Conservation (phyloP, 768 basidiomycete species). For the Suillus weaverae region DNA sequence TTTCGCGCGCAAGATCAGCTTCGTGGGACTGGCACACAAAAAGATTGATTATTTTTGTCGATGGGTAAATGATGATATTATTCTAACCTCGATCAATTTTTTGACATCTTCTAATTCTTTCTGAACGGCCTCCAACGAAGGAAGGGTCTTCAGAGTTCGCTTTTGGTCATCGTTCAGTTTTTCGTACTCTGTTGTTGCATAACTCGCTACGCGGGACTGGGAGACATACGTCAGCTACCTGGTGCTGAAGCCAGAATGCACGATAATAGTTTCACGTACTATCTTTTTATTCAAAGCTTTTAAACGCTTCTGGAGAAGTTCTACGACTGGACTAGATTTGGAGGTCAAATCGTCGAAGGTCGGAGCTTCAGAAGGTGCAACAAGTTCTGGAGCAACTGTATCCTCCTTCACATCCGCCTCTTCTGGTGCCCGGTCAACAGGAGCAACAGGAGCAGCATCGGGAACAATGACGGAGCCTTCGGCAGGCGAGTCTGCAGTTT, state of each 20-base stretch:
- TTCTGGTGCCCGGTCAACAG: slow-evolving; percentile 52
- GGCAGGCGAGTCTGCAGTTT: slow-evolving; percentile 47
- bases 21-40: slow-evolving; percentile 53
- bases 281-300: slow-evolving; percentile 83
- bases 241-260: neutral
- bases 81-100: slow-evolving; percentile 76
- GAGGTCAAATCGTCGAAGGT: slow-evolving; percentile 43
- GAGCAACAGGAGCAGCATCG: slow-evolving; percentile 46
- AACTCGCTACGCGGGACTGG: slow-evolving; percentile 72
- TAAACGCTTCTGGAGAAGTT: slow-evolving; percentile 77
- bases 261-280: slow-evolving; percentile 43
- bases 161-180: slow-evolving; percentile 90
- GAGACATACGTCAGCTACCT: slow-evolving; percentile 6
- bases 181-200: slow-evolving; percentile 63
- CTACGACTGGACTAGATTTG: slow-evolving; percentile 70
- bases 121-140: slow-evolving; percentile 72
- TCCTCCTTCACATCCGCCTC: slow-evolving; percentile 48
- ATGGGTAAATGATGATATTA: neutral
- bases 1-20: slow-evolving; percentile 57
- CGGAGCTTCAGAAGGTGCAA: slow-evolving; percentile 41
- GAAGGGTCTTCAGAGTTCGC: slow-evolving; percentile 67
- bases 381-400: slow-evolving; percentile 45
- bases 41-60: slow-evolving; percentile 6
- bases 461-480: slow-evolving; percentile 39
- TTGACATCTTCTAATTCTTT: slow-evolving; percentile 85